These are phyloP conservation scores for Aspergillus ochraceus DNA, from an alignment of 2,329 filamentous ascomycete species.

Conservation along the genomic window DNA sequence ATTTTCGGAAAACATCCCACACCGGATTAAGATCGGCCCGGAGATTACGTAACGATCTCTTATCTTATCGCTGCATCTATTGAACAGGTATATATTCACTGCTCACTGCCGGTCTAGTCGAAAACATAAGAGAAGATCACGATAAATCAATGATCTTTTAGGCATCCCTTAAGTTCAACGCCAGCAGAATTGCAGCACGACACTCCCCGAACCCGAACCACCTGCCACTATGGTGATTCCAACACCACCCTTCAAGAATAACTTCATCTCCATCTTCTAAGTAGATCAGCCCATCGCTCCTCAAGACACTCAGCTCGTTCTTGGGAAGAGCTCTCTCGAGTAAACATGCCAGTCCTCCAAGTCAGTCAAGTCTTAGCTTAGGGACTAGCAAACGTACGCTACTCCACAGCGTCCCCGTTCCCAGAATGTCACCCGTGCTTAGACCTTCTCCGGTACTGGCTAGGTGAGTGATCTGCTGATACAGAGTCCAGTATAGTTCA, in stretches of 20 bases:
- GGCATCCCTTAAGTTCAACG: neutral
- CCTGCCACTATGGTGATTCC: slow-evolving; percentile 6
- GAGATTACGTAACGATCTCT: slow-evolving; percentile 4
- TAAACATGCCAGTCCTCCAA: slow-evolving; percentile 2
- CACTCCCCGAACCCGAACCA: slow-evolving; percentile 17
- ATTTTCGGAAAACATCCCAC: slow-evolving; percentile 12
- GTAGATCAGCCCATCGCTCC: slow-evolving; percentile 4
- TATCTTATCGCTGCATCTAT: neutral
- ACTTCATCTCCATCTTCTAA: slow-evolving; percentile 18
- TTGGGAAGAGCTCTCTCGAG: slow-evolving; percentile 10
- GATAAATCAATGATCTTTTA: no score
- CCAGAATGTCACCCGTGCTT: slow-evolving; percentile 25
- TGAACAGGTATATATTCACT: no score
- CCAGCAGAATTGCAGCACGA: slow-evolving; percentile 9
- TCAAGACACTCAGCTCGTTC: slow-evolving; percentile 4
- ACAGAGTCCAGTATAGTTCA: slow-evolving; percentile 28
- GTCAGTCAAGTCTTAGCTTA: slow-evolving; percentile 6
- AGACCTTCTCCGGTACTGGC: slow-evolving; percentile 23
- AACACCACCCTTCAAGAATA: slow-evolving; percentile 16
- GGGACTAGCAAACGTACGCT: neutral
- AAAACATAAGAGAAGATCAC: no score
- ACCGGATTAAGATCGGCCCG: slow-evolving; percentile 8
- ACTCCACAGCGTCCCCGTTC: slow-evolving; percentile 27
- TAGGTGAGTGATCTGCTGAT: slow-evolving; percentile 25
- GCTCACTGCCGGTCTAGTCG: no score